Conservation (phyloP, 768 basidiomycete genomes). For the Tylopilus plumbeoviolaceoides region DNA sequence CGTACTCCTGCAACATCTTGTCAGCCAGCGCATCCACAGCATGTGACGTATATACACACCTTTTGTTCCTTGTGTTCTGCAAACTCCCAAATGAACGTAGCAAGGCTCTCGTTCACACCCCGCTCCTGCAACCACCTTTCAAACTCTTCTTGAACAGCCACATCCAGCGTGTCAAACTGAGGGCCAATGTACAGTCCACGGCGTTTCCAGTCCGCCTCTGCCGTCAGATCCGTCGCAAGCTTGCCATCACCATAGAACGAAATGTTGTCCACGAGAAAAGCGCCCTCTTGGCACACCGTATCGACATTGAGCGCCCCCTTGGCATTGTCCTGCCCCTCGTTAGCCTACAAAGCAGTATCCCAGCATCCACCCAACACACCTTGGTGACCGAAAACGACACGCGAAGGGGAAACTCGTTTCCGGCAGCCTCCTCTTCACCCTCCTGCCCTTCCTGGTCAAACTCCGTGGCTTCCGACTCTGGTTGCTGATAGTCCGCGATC, state of each 20-base stretch:
- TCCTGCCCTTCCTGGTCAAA: constrained; percentile 39
- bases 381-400: constrained; percentile 84
- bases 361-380: constrained; percentile 34
- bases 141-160: constrained; percentile 84
- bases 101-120: constrained; percentile 78
- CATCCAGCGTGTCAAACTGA: constrained; percentile 89
- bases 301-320: constrained; percentile 76
- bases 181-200: constrained; percentile 92
- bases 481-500: constrained; percentile 78
- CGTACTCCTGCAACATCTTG: constrained; percentile 66
- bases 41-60: constrained; percentile 38
- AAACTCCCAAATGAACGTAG: constrained; percentile 85
- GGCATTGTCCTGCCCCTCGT: constrained; percentile 37
- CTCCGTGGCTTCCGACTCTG: constrained; percentile 36
- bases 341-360: neutral
- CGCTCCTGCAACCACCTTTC: constrained; percentile 88
- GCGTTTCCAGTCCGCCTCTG: constrained; percentile 92
- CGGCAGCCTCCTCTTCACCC: constrained; percentile 26
- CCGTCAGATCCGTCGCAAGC: constrained; percentile 70
- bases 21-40: constrained; percentile 3
- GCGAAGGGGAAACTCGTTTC: constrained; percentile 66
- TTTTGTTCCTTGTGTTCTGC: constrained; percentile 91
- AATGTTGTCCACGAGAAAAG: constrained; percentile 85
- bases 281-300: constrained; percentile 71
- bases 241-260: constrained; percentile 75